Evolutionary conservation across 2,329 filamentous ascomycete genomes (phyloP), one percentile per base, ranked within the genome.

Genomic region (Proliferodiscus dingleyae): DNA sequence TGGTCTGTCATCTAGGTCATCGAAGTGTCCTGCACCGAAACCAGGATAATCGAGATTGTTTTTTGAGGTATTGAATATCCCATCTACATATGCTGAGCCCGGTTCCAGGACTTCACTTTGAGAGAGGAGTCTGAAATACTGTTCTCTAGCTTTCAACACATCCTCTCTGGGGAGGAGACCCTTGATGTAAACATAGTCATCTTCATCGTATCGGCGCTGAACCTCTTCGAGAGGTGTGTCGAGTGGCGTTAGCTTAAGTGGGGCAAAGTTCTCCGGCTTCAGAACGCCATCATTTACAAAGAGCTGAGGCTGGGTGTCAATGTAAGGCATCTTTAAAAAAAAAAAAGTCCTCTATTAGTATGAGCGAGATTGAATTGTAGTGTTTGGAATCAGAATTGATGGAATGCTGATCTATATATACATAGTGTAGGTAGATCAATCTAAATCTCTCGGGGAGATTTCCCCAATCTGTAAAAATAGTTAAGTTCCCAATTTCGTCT

Each of bases 171-270:
- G 77, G 2, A 81, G 61, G 0, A 81, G 58, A 1, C 70, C 69
- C 52, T 80, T 80, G 2, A 81, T 44, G 43, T 76, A 75, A 22
- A 81, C 59, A 51, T 80, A 80, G 18, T 76, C 76, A 37, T 80
- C 70, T 47, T 69, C 58, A 5, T 68, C 51, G 54, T 69, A 75
- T 23, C 71, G 68, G 4, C 58, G 55, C n/a, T 67, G 67, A 1
- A 78, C 64, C 33, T 75, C 71, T 29, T 72, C 66, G 7, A 77
- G 47, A 0, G 75, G 71, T 9, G 45, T 36, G 21, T 46, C 41
- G 5, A 38, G 47, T 13, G 38, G 10, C 9, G 53, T 50, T 19
- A 49, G 43, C 19, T 33, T 36, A 18, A 54, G 45, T 1, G n/a
- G 33, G 6, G 15, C 45, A 4, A 48, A 30, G 24, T 45, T 29